phyloP scores from a whole-genome alignment of 768 basidiomycete genomes.

The Trametes gibbosa region DNA sequence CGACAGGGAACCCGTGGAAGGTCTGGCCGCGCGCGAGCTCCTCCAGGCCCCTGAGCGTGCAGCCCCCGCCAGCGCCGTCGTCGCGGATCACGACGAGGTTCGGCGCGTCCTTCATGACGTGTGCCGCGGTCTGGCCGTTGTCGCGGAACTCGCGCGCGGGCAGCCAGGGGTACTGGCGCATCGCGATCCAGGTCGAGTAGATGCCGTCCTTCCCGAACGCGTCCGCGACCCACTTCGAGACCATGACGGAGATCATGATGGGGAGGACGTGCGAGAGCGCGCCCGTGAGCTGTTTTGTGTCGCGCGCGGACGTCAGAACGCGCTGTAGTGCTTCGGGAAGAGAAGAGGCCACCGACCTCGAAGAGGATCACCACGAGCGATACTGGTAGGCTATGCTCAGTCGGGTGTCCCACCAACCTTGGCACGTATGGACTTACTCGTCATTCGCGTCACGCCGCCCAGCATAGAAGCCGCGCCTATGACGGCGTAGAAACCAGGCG shows the following conservation, averaged over 20 bases:
- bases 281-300: constrained; percentile 59
- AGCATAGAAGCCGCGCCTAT: constrained; percentile 76
- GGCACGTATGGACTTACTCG: constrained; percentile 42
- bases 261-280: constrained; percentile 79
- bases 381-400: constrained; percentile 37
- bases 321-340: neutral
- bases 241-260: constrained; percentile 79
- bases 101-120: constrained; percentile 54
- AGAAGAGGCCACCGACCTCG: constrained; percentile 45
- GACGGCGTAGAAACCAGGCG: constrained; percentile 75
- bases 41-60: constrained; percentile 49
- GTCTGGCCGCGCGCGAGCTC: constrained; percentile 41
- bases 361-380: constrained; percentile 77
- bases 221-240: constrained; percentile 75
- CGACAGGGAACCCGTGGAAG: constrained; percentile 67
- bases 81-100: constrained; percentile 54
- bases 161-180: constrained; percentile 70
- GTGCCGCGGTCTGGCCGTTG: constrained; percentile 57
- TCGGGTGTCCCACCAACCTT: neutral
- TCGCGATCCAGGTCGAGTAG: constrained; percentile 69
- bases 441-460: constrained; percentile 76
- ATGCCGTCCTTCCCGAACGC: constrained; percentile 68
- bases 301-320: neutral
- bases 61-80: constrained; percentile 19
- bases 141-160: constrained; percentile 65